Evolutionary conservation across 2,329 filamentous ascomycete genomes (phyloP).

Genomic region (Ascochyta lentis): DNA sequence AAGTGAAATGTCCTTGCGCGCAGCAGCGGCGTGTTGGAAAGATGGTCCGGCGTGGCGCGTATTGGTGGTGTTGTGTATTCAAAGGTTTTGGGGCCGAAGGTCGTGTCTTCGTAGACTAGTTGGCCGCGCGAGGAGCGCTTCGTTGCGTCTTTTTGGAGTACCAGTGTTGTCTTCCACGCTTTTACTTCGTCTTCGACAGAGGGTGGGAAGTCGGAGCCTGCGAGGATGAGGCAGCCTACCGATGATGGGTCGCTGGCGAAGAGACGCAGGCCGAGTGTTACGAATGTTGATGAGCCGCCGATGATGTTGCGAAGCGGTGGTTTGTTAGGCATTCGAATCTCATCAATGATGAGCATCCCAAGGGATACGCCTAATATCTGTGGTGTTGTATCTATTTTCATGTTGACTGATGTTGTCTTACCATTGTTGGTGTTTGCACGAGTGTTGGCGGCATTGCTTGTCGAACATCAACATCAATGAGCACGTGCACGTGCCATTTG

Average conservation of each 20-base stretch:
- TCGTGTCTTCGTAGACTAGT: slow-evolving; percentile 30
- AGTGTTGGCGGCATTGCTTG: not conserved
- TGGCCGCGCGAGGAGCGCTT: slow-evolving; percentile 21
- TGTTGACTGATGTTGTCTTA: not conserved
- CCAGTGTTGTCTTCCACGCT: slow-evolving; percentile 17
- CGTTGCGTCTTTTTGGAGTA: slow-evolving; percentile 12
- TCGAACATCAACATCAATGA: not conserved
- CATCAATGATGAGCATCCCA: slow-evolving; percentile 33
- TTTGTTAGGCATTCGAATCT: slow-evolving; percentile 25
- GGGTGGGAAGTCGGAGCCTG: slow-evolving; percentile 27
- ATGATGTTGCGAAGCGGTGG: slow-evolving; percentile 24
- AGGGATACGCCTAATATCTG: slow-evolving; percentile 21
- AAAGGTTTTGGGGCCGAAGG: slow-evolving; percentile 32
- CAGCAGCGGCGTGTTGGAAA: slow-evolving; percentile 19
- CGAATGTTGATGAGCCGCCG: slow-evolving; percentile 28
- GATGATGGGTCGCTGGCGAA: slow-evolving; percentile 8
- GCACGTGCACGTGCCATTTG: slow-evolving; percentile 1
- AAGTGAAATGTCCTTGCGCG: slow-evolving; percentile 25
- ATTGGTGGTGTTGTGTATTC: slow-evolving; percentile 25
- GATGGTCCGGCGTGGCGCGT: slow-evolving; percentile 13
- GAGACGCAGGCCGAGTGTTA: slow-evolving; percentile 21
- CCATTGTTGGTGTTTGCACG: not conserved
- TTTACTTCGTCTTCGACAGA: slow-evolving; percentile 6
- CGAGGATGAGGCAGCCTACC: slow-evolving; percentile 29
- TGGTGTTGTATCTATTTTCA: not conserved